Base-by-base conservation (phyloP, 164 flowering plant genomes). In the Tinospora cordifolia region DNA sequence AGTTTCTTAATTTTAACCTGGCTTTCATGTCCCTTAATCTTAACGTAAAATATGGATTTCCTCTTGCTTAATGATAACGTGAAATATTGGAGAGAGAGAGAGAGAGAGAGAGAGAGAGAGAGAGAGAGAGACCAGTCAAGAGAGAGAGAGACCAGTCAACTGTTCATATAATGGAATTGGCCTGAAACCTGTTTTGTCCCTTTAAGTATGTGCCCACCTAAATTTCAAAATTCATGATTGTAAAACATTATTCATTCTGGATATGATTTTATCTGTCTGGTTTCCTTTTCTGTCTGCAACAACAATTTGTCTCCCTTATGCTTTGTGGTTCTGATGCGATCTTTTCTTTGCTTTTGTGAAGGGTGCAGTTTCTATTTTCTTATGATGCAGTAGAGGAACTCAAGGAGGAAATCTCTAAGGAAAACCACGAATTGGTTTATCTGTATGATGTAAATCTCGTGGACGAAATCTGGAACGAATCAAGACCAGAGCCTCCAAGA, bases 311-410 rank as follows among this genome's bases (percentile, higher is more conserved):
- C 8, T 8, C 72, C 26, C n/a, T 72, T 12, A 7, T 54, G 54
- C 39, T 72, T 79, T 24, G 65, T 62, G 58, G 58, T 78, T 69
- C 74, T 86, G 76, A 84, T 88, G 79, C 70, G 81, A 71, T 68
- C 41, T 72, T 80, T n/a, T 75, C 72, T 77, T 84, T 81, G 71
- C 74, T 83, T 67, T 72, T 83, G 82, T 85, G 89, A 91, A 88
- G 96, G 87, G 85, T 71, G 79, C 97, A 94, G 99, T 92, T 92
- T 79, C 92, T 94, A 62, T 94, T 92, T 84, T 94, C 99, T 77
- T 85, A 82, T 73, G 90, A 88, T 86, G 90, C 91, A 78, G 97
- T 93, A 41, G 93, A 92, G 75, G 95, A 94, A 81, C 72, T 94
- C 62, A 88, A 85, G 76, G 88, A 79, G 73, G 83, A 79, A 63